Base-by-base conservation (phyloP, 2,329 filamentous ascomycete genomes). In the Paraphoma chrysanthemicola region DNA sequence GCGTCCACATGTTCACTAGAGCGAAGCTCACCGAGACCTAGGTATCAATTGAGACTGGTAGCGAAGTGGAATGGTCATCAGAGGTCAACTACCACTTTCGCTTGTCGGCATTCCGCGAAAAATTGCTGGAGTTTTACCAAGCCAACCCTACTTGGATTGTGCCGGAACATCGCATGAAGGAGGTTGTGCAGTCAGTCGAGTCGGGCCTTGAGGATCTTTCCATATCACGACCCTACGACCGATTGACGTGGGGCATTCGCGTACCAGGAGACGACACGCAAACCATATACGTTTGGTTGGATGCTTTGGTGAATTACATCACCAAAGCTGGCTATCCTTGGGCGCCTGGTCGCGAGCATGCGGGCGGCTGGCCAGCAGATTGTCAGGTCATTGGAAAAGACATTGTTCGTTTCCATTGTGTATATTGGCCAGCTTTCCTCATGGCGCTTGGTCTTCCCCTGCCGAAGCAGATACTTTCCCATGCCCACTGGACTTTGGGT, bases 281-380 rank as follows among this genome's bases (percentile, higher is more conserved):
- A 77, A 98, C 93, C 2, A 94, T 99, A 55, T 99, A 99, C 71
- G 96, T 99, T 31, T 99, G 95, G 95, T 85, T 99, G 0, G 96
- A 99, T 78, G 95, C 95, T 1, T 85, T 99, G 30, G 85, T 98
- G 69, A 99, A 97, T 77, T 99, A 99, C 74, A 79, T 95, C 49
- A 97, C 93, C 14, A 92, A 89, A 60, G 86, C 92, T 1, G 93
- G 94, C 12, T 98, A 96, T 72, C 92, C 92, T 33, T 92, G 90
- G 87, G 78, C 87, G 0, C 88, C 90, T 0, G 87, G 87, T 1
- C 79, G 83, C 4, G 86, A 90, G 57, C 75, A 81, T 12, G 80
- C 79, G 17, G 84, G 85, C 48, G 88, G 91, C 23, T 99, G 95
- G 94, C 95, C 95, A 4, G 92, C 92, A 8, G 89, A 99, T 74